Evolutionary conservation across 2,329 filamentous ascomycete genomes (phyloP), one percentile per base, ranked within the genome.

Genomic region (Colletotrichum musae): DNA sequence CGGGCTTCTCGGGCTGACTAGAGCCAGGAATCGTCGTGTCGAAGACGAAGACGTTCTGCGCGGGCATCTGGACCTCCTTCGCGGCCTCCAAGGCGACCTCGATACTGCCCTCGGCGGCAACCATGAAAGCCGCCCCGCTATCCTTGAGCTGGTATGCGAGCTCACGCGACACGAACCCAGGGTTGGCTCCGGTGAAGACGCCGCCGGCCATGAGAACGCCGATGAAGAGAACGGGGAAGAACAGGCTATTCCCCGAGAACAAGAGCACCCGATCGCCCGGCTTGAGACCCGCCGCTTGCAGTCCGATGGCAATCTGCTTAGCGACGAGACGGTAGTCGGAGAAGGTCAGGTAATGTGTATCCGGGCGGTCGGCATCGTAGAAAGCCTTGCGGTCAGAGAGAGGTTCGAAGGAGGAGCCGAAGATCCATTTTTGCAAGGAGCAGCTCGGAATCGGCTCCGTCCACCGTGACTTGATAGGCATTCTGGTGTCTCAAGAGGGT

Each of bases 201-300:
- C 92, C 92, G 4, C 92, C 92, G 0, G 93, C 92, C 89, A 94
- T 94, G 58, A 94, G 84, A 21, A 92, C 85, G 16, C 93, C 93
- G 78, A 94, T 84, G 62, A 95, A 88, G 1, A 93, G 83, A 0
- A 88, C 83, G 0, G 93, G 91, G 76, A 91, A 93, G 81, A 92
- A 93, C 15, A 95, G 79, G 72, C 87, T 91, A 79, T 95, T 95
- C 24, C 89, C 88, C 0, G 91, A 91, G 79, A 92, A 95, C 21
- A 95, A 81, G 54, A 95, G 81, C 5, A 95, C 88, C 2, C 92
- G 88, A 73, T 94, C 93, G 12, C 92, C 91, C 0, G 83, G 82
- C 71, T 89, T 81, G 18, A 95, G 80, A 1, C 93, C 93, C 16
- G 87, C 85, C 63, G 86, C 86, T 53, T 84, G 84, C 36, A 94